Conservation (phyloP, 768 basidiomycete genomes). For the Mycena belliarum region DNA sequence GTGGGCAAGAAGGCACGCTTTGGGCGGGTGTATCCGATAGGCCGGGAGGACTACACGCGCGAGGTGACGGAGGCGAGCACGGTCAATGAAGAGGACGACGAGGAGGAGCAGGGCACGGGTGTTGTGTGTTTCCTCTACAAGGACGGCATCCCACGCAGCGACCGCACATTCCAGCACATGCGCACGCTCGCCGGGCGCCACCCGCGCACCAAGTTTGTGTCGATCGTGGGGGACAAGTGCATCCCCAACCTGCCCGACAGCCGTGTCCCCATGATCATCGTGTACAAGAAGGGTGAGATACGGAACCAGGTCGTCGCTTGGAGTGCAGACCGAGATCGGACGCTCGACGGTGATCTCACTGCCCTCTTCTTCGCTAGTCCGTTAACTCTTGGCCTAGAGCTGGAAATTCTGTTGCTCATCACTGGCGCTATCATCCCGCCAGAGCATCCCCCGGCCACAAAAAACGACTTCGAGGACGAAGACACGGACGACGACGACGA, state of each 20-base stretch:
- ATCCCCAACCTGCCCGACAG: conserved; percentile 95
- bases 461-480: conserved; percentile 28
- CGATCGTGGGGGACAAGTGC: conserved; percentile 92
- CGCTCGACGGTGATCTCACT: conserved; percentile 63
- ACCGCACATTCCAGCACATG: conserved; percentile 72
- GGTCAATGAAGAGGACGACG: conserved; percentile 60
- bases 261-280: conserved; percentile 86
- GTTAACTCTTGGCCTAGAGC: conserved; percentile 41
- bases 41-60: conserved; percentile 89
- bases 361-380: conserved; percentile 1
- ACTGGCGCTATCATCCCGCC: conserved; percentile 65
- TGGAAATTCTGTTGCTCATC: conserved; percentile 69
- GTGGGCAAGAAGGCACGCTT: conserved; percentile 67
- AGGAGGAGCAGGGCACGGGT: conserved; percentile 73
- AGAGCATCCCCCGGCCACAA: conserved; percentile 39
- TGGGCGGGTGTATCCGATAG: conserved; percentile 85
- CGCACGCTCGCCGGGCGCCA: conserved; percentile 74
- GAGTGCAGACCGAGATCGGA: conserved; percentile 78
- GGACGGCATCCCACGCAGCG: conserved; percentile 82
- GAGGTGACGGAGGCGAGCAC: conserved; percentile 95
- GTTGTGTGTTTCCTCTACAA: conserved; percentile 96
- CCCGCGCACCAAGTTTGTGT: conserved; percentile 93
- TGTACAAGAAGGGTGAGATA: conserved; percentile 93
- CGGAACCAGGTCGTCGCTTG: conserved; percentile 82
- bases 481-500: conserved; percentile 43